phyloP scores from a whole-genome alignment of 1,284 basidiomycete species.

The Agaricales sp. region DNA sequence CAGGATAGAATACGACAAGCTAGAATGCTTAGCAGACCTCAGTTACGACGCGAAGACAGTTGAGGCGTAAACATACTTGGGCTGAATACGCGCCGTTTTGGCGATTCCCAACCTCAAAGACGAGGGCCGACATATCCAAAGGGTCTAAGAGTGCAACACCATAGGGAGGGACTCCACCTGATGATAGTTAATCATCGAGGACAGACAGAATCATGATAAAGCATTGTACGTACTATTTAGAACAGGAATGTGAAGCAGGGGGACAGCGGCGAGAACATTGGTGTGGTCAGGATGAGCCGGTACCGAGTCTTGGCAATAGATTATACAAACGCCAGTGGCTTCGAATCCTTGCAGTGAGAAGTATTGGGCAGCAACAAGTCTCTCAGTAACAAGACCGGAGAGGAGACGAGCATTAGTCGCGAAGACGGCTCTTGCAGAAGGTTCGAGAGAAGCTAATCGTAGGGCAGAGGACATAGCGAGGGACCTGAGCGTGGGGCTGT shows the following conservation, averaged over 20 bases:
- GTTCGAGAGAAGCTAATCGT: conserved; percentile 18
- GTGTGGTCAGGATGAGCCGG: conserved; percentile 14
- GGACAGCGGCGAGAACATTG: conserved; percentile 31
- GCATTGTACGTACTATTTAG: conserved; percentile 19
- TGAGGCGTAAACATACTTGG: too few relatives aligned
- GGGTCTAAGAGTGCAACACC: conserved; percentile 31
- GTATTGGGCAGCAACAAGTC: conserved; percentile 33
- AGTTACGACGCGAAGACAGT: too few relatives aligned
- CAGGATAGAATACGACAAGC: background rate
- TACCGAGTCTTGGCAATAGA: conserved; percentile 22
- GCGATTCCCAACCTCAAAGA: background rate
- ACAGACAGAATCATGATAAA: conserved; percentile 17
- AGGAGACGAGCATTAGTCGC: conserved; percentile 33
- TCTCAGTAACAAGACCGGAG: conserved; percentile 43
- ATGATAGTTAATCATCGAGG: too few relatives aligned
- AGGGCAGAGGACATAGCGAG: conserved; percentile 12
- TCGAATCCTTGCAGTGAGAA: conserved; percentile 23
- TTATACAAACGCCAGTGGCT: conserved; percentile 26
- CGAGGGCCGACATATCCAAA: background rate
- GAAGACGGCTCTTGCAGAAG: conserved; percentile 30
- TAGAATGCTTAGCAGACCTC: background rate
- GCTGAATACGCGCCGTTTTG: too few relatives aligned
- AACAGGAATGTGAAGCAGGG: conserved; percentile 31
- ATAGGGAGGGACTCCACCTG: conserved; percentile 37
- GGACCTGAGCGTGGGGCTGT: too few relatives aligned